Evolutionary conservation across 805 yeast species (phyloP), one percentile per base, ranked within the genome.

Genomic region (Wickerhamiella allomyrinae): DNA sequence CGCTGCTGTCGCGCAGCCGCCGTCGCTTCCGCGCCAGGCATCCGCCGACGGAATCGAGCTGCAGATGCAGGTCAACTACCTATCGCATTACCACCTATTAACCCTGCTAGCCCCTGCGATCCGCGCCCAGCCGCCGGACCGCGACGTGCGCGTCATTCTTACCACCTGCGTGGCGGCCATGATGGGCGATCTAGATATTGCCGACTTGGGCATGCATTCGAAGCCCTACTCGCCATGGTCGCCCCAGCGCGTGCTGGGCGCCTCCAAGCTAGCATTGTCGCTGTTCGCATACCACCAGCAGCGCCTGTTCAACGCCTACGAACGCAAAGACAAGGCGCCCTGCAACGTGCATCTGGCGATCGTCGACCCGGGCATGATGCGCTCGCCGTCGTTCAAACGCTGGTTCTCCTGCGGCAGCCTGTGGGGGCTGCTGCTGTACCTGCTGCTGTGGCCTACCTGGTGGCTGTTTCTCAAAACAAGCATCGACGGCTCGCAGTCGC

Each of bases 331-430:
- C 60, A 52, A 61, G 23, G 73, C 77, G 19, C 80, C 83, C 2
- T 68, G 72, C 54, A 82, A 79, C 52, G 75, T 83, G 20, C 71
- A 78, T 40, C 70, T 85, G 19, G 71, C 79, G 44, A 55, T 85
- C 42, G 91, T 83, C 5, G 91, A 91, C 55, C 97, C 99, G 0
- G 98, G 98, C 1, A 52, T 87, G 27, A 82, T 84, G 80, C 71
- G 97, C 50, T 76, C 94, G 2, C 83, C 94, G 2, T 75, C 93
- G 20, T 77, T 89, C 31, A 75, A 91, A 50, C 70, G 95, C 43
- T 74, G 78, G 27, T 44, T 85, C 5, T 75, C 91, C 15, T 70
- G 82, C 62, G 96, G 97, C 1, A 67, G 83, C 0, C 41, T 50
- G 14, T 61, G 62, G 58, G 70, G 72, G 3, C 60, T 81, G 27